Base-by-base conservation (phyloP, 2,329 filamentous ascomycete genomes). In the Didymella segeticola region DNA sequence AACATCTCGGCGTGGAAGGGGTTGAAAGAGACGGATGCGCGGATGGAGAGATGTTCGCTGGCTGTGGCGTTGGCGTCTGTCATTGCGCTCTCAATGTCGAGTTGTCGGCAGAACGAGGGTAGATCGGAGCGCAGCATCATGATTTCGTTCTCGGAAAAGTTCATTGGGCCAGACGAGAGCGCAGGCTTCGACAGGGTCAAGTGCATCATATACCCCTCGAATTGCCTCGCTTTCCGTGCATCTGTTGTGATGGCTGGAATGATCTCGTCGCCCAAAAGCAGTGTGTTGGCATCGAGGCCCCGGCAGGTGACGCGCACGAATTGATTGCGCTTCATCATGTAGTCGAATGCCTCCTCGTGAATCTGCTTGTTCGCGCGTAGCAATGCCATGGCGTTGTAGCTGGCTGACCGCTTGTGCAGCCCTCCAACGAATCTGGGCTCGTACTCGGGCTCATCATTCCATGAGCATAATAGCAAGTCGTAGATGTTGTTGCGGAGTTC, bases 401-500 rank as follows among this genome's bases (percentile, higher is more conserved):
- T 65, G 43, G 46, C 46, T 37, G 46, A 55, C 38, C 66, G 63
- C 26, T 55, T 61, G 57, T 60, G 57, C 19, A 67, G 17, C 14
- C 55, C 59, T 47, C 60, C 61, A 46, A 57, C 43, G 20, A 51
- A 53, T 20, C 46, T 38, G 17, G 57, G 47, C 33, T 65, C 63
- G 25, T 56, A 38, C 26, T 65, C 62, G 22, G 54, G 47, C 45
- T 63, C 49, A 39, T 63, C 47, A 14, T 65, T 42, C 66, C 66
- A 69, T 12, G 63, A 67, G 56, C 66, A 69, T 15, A 69, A 53
- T 19, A 69, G 48, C 2, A 66, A 31, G 31, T 62, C 60, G 57
- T 69, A 69, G 29, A 68, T 43, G 50, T 57, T 63, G 50, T 69
- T 67, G 20, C 64, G 56, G 10, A 69, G 64, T 47, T 68, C 66